Evolutionary conservation across 257 asterid genomes (phyloP).

Genomic region (Orobanche coerulescens): DNA sequence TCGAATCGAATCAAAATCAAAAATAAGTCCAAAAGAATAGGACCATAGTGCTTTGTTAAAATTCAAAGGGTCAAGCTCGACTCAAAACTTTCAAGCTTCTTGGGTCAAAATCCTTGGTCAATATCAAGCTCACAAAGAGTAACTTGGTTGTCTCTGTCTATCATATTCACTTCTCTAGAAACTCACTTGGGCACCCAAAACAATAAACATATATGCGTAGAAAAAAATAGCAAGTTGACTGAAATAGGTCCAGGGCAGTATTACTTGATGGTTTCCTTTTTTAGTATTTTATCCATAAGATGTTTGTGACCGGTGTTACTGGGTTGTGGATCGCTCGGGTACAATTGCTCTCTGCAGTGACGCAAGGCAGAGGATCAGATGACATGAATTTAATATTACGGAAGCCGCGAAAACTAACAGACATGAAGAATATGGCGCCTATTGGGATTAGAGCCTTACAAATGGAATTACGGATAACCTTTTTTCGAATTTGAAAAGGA

Average conservation of each 20-base stretch:
- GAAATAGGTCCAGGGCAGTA: background rate
- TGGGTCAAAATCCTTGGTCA: background rate
- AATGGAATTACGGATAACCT: background rate
- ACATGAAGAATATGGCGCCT: too few species aligned
- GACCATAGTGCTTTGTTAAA: background rate
- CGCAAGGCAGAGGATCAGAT: slow-evolving; percentile 8
- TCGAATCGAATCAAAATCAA: too few species aligned
- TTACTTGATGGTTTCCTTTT: background rate
- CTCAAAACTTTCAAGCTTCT: background rate
- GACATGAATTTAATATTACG: background rate
- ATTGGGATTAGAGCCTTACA: background rate
- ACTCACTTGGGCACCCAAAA: background rate
- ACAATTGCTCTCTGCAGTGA: too few species aligned
- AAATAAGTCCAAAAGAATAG: too few species aligned
- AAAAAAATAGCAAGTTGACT: background rate
- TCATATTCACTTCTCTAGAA: background rate
- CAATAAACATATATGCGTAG: background rate
- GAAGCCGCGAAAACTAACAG: background rate
- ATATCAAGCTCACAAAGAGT: background rate
- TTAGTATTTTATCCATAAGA: background rate
- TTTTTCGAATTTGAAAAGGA: background rate
- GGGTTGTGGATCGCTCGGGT: too few species aligned
- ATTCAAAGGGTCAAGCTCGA: background rate
- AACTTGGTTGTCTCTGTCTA: background rate
- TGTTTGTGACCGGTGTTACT: too few species aligned